Evolutionary conservation across 257 asterid genomes (phyloP), one percentile per base, ranked within the genome.

Genomic region (Forsythia viridissima): DNA sequence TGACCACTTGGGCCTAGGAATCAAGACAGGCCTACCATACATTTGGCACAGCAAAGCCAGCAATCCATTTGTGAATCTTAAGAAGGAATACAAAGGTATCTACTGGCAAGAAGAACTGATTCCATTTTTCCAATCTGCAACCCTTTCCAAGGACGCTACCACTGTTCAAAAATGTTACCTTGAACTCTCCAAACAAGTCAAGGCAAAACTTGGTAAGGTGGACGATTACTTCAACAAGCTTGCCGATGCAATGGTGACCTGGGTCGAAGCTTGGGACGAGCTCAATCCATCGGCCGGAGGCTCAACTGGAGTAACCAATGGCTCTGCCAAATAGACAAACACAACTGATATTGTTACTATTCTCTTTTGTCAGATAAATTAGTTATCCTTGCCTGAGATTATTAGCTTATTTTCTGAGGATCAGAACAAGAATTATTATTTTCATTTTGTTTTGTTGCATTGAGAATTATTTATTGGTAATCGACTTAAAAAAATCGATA

Each of bases 11-110:
- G 91, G 92, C 34, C 76, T 83, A 76, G 94, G 94, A 65, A 88
- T 90, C 44, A 90, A 90, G 79, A 85, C 88, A 5, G 88, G 88
- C 18, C 82, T 89, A 67, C 93, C 93, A 16, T 89, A 89, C 85
- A 89, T 88, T 10, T 90, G 94, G 94, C 94, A 90, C 86, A 90
- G 94, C 90, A 90, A 90, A 74, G 94, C 94, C 2, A 90, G 94
- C 86, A 90, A 90, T 51, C 94, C 94, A 0, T 90, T 90, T 57
- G 94, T 90, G 80, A 90, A 90, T 87, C 87, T 90, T 2, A 90
- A 84, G 84, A 90, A 90, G 66, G 94, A 90, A 79, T 90, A 90
- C 89, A 90, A 90, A 40, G 94, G 94, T 34, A 90, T 90, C 71
- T 90, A 88, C 72, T 90, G 94, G 94, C 94, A 90, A 85, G 94